Evolutionary conservation across 2,329 filamentous ascomycete species (phyloP), one percentile per base, ranked within the genome.

Genomic region (Calonectria pauciramosa): DNA sequence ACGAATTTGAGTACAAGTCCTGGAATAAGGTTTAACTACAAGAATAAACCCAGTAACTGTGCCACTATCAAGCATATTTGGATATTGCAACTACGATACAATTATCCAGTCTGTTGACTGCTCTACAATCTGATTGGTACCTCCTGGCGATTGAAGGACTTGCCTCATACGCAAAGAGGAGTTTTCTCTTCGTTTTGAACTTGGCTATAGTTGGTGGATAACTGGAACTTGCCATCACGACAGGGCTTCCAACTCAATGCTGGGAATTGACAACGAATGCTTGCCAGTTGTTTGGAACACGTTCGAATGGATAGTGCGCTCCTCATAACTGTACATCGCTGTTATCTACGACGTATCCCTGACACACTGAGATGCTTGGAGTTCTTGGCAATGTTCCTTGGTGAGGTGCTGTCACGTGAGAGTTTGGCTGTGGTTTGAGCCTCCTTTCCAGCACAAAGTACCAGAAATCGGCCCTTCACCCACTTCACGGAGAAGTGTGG

Each of bases 391-490:
- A 16, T 41, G 11, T 16, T 41, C 18, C 36, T 41, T 41, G 36
- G 36, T 5, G 13, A 41, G 36, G 44, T 11, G 5, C 13, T 47
- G n/a, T 47, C 20, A 47, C 44, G n/a, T 47, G 44, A 3, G 20
- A 3, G 10, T 23, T 47, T 28, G 34, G 36, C 56, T 28, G 56
- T 13, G 16, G 23, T 18, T 63, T 63, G 10, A 41, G 34, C 34
- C 56, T 41, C 23, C 36, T 63, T 60, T 63, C 34, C 26, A 41
- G 14, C 23, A 14, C 56, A 14, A 26, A 2, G 13, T n/a, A 34
- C 34, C 41, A 28, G 36, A 63, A 63, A 36, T 63, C 56, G 56
- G 36, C 56, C 56, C 56, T 63, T 63, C 56, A 41, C 38, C 34
- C 38, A 28, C 23, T 18, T 10, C 26, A 13, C 18, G 13, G 9